Evolutionary conservation across 208 protist genomes (phyloP).

Genomic region (Leptomonas seymouri): DNA sequence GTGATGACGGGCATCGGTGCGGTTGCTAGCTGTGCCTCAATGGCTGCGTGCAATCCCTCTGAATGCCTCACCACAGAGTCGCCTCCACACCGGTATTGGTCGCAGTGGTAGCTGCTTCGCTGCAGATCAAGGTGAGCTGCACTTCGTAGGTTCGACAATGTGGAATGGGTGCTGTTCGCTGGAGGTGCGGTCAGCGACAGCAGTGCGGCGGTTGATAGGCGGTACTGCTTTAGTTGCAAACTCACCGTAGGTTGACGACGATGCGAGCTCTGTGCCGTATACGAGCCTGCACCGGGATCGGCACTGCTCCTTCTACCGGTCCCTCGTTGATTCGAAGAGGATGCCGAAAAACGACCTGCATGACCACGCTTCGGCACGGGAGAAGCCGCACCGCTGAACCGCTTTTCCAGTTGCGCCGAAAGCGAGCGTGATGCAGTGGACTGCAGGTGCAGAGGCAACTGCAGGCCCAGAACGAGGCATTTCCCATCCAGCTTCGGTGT

Average conservation of each 20-base stretch:
- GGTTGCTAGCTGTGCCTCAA: slow-evolving; percentile 9
- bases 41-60: background rate
- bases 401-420: background rate
- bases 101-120: background rate
- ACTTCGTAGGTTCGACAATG: background rate
- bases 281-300: background rate
- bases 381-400: background rate
- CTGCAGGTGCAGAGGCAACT: slow-evolving; percentile 28
- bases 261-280: background rate
- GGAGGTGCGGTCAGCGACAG: background rate
- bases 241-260: slow-evolving; percentile 19
- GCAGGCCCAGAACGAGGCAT: slow-evolving; percentile 25
- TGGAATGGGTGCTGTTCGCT: background rate
- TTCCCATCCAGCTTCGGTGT: slow-evolving; percentile 22
- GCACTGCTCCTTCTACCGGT: background rate
- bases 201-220: slow-evolving; percentile 4
- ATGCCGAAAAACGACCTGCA: background rate
- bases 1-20: background rate
- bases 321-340: background rate
- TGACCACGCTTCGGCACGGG: background rate
- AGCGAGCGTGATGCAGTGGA: slow-evolving; percentile 6
- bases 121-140: slow-evolving; percentile 4
- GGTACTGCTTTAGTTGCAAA: slow-evolving; percentile 24
- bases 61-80: background rate
- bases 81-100: background rate